Conservation (phyloP, 2,329 filamentous ascomycete species). For the Neonectria magnoliae region DNA sequence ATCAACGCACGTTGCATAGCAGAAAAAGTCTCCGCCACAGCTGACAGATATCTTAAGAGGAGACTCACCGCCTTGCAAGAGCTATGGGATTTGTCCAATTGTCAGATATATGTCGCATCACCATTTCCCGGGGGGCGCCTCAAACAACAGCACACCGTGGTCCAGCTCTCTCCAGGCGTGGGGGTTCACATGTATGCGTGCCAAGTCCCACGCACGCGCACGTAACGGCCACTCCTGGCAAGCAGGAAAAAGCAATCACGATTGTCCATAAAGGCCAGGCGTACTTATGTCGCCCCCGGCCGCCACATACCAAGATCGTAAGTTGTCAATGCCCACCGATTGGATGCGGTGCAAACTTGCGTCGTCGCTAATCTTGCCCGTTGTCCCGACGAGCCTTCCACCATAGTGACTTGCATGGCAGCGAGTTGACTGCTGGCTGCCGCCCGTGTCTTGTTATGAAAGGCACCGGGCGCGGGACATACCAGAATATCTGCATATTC, state of each 20-base stretch:
- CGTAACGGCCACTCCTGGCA: slow-evolving; percentile 33
- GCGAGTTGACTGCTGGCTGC: slow-evolving; percentile 29
- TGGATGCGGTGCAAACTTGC: slow-evolving; percentile 34
- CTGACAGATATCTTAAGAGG: slow-evolving; percentile 14
- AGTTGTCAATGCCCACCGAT: slow-evolving; percentile 39
- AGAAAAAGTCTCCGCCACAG: slow-evolving; percentile 28
- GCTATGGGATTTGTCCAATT: slow-evolving; percentile 30
- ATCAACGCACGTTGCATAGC: slow-evolving; percentile 26
- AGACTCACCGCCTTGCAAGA: slow-evolving; percentile 33
- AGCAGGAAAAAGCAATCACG: slow-evolving; percentile 36
- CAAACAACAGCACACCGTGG: background rate
- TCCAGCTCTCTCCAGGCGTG: slow-evolving; percentile 26
- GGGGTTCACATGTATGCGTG: slow-evolving; percentile 30
- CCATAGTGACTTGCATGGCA: slow-evolving; percentile 38
- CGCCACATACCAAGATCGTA: slow-evolving; percentile 33
- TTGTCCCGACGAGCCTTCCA: slow-evolving; percentile 30
- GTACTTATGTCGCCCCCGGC: slow-evolving; percentile 34
- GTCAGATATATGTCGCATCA: slow-evolving; percentile 28
- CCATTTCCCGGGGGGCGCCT: slow-evolving; percentile 16
- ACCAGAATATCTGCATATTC: background rate
- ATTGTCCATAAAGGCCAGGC: slow-evolving; percentile 28
- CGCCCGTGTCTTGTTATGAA: slow-evolving; percentile 16
- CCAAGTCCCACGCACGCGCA: slow-evolving; percentile 21
- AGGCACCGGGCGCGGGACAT: background rate
- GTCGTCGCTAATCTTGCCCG: slow-evolving; percentile 41